Evolutionary conservation across 768 basidiomycete genomes (phyloP), one percentile per base, ranked within the genome.

Genomic region (Pleurotus djamor): DNA sequence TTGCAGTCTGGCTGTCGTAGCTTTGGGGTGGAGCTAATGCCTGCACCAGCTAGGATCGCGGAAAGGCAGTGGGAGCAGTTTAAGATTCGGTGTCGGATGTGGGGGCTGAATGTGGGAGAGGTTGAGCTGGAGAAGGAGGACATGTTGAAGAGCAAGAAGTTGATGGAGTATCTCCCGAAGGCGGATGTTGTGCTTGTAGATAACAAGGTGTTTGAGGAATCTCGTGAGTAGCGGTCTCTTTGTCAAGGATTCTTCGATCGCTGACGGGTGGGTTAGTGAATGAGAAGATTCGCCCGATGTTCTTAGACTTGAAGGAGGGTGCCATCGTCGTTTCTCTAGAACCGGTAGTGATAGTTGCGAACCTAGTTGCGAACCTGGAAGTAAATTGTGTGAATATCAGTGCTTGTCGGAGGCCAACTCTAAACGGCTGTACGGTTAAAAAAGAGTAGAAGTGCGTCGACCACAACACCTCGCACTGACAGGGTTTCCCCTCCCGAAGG

Each of bases 111-210:
- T 13, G 81, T 87, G 61, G 91, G 94, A 4, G 80, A 87, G 2
- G 84, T 94, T 28, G 88, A 92, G 69, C 74, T 92, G 10, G 87
- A 91, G 69, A 82, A 96, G 68, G 94, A 92, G 0, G 87, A 98
- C 68, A 97, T 99, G 85, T 77, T 94, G 51, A 75, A 79, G 58
- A 86, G 88, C 67, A 68, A 67, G 21, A 77, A 87, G 41, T 85
- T 94, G 13, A 79, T 85, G 45, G 83, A 86, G 68, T 76, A 94
- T 52, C 80, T 99, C 58, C 69, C 81, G 7, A 74, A 87, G 65
- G 96, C 97, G 2, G 95, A 98, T 67, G 92, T 99, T 1, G 88
- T 99, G 6, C 75, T 98, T 61, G 89, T 93, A 55, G 92, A 94
- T 69, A 94, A 94, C 69, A 94, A 91, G 72, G 89, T 90, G 1